Base-by-base conservation (phyloP, 768 basidiomycete genomes). In the Tylopilus balloui region DNA sequence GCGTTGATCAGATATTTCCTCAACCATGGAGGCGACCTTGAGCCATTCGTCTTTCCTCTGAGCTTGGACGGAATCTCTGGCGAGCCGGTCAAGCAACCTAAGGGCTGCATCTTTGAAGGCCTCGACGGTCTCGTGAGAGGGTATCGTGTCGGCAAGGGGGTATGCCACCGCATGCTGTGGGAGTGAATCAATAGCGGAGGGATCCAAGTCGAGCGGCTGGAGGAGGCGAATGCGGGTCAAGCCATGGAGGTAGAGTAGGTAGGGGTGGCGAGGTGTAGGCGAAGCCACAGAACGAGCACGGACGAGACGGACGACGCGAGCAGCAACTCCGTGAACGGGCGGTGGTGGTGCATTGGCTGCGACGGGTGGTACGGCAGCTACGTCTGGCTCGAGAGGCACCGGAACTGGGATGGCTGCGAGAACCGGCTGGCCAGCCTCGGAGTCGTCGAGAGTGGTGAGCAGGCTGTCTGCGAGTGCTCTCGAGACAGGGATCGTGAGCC, bases 211-310 rank as follows among this genome's bases (percentile, higher is more conserved):
- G 29, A 70, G 62, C 4, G 78, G 70, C 6, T 66, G 55, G 36
- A 77, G 67, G 29, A 89, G 72, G 47, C 78, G 77, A 19, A 91
- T 68, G 41, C 89, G 78, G 6, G 81, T 74, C 39, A 88, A 69
- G 36, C 89, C 89, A 37, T 85, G 84, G 11, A 92, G 73, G 10
- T 83, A 82, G 45, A 91, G 75, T 15, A 85, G 68, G 65, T 84
- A 87, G 7, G 83, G 76, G 51, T 84, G 78, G 43, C 73, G 72
- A 11, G 76, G 69, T 14, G 52, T 27, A 14, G 67, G 50, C 10
- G 67, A 50, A 19, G 47, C 40, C 4, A 51, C 24, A 42, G 78
- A 76, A 42, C 80, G 74, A 0, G 89, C 82, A 19, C 80, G 78
- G 34, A 83, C 79, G 42, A 92, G 73, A 11, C 87, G 79, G 6